phyloP scores from a whole-genome alignment of 345 rosid genomes.

The Crucihimalaya himalaica region DNA sequence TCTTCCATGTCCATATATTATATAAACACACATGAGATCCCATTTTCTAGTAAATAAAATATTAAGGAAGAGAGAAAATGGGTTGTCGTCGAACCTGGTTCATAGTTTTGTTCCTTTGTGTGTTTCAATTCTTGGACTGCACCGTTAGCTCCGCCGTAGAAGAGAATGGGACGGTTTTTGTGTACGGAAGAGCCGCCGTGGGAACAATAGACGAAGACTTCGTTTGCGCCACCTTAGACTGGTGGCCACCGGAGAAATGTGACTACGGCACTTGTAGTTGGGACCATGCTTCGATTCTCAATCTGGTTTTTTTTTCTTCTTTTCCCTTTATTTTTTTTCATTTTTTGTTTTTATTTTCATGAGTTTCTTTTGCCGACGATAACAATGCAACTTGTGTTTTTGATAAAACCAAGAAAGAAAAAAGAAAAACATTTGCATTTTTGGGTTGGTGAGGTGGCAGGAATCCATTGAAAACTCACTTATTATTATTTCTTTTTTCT shows the following conservation, averaged over 20 bases:
- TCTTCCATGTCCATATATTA: constrained; percentile 26
- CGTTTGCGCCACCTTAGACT: constrained; percentile 90
- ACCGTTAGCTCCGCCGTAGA: constrained; percentile 38
- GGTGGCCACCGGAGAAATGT: constrained; percentile 99
- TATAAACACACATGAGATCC: constrained; percentile 23
- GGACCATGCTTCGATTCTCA: constrained; percentile 85
- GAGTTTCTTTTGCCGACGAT: background rate
- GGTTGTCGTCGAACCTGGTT: constrained; percentile 38
- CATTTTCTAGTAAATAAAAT: background rate
- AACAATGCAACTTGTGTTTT: constrained; percentile 17
- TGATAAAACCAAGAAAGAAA: background rate
- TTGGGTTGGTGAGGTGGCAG: background rate
- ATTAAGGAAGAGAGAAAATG: constrained; percentile 34
- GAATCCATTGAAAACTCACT: background rate
- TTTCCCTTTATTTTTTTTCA: background rate
- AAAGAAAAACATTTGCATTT: too few relatives aligned
- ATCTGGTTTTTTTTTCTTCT: constrained; percentile 55
- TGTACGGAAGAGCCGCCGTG: constrained; percentile 59
- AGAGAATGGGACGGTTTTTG: constrained; percentile 53
- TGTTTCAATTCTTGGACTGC: constrained; percentile 33
- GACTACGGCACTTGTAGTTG: constrained; percentile 91
- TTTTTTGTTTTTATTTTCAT: background rate
- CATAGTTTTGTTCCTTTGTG: constrained; percentile 41
- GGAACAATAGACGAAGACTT: constrained; percentile 80
- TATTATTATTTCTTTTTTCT: background rate